These are phyloP conservation scores for Leishmania arabica DNA, from an alignment of 208 protist species.

Conservation along the genomic window DNA sequence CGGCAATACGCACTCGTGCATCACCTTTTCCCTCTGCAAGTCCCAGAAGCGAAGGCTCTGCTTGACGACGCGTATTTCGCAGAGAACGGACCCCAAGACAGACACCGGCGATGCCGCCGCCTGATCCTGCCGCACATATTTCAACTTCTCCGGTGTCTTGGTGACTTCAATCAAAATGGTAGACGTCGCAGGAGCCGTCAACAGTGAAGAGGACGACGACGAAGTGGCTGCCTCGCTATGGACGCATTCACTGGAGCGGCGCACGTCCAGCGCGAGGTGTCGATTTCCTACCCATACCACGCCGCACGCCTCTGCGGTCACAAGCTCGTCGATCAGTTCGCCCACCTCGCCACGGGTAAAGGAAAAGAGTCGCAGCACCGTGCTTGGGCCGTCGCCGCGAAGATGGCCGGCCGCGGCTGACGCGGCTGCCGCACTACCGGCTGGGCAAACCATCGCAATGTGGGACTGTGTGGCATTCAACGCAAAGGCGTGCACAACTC, in stretches of 20 bases:
- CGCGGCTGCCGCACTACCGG: constrained; percentile 17
- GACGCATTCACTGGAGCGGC: not conserved
- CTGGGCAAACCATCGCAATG: constrained; percentile 37
- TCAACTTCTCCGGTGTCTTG: constrained; percentile 13
- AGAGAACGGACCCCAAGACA: constrained; percentile 12
- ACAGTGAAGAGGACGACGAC: not conserved
- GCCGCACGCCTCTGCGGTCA: constrained; percentile 25
- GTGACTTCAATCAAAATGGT: constrained; percentile 21
- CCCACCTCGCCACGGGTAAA: constrained; percentile 41
- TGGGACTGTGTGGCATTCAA: constrained; percentile 25
- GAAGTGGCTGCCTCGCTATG: not conserved
- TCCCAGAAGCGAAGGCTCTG: constrained; percentile 58
- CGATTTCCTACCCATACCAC: constrained; percentile 56
- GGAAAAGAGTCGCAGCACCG: constrained; percentile 29
- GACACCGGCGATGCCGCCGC: constrained; percentile 3
- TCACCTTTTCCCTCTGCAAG: constrained; percentile 46
- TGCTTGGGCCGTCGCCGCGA: not conserved
- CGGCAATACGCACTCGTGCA: constrained; percentile 35
- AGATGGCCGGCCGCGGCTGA: not conserved
- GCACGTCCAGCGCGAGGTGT: constrained; percentile 27
- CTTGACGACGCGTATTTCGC: constrained; percentile 7
- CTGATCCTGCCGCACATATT: constrained; percentile 18
- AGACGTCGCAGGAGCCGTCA: not conserved
- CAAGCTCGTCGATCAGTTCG: constrained; percentile 55
- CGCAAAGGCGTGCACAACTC: constrained; percentile 33